These are phyloP conservation scores for Angomonas desouzai DNA, from an alignment of 208 protist genomes.

Conservation along the genomic window DNA sequence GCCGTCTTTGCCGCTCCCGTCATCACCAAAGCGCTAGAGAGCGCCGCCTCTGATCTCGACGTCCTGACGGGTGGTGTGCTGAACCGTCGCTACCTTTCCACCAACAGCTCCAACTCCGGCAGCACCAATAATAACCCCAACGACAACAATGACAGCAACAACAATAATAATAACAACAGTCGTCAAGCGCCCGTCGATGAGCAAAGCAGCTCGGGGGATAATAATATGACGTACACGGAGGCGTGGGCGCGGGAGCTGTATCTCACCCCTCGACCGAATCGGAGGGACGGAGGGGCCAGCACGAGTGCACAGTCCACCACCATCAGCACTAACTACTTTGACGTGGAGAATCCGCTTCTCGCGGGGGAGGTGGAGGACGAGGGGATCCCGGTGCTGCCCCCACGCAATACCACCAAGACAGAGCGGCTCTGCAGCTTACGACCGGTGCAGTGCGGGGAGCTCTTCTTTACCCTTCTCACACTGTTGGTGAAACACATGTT, in stretches of 20 bases:
- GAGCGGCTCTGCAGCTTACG: constrained; percentile 19
- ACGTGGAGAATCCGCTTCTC: constrained; percentile 1
- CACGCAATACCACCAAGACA: neutral
- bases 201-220: neutral
- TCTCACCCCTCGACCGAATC: neutral
- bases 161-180: constrained; percentile 5
- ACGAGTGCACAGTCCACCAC: neutral
- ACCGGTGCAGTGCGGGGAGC: constrained; percentile 36
- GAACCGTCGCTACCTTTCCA: neutral
- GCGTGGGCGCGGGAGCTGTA: neutral
- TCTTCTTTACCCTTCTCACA: constrained; percentile 33
- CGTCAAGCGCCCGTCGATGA: neutral
- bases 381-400: neutral
- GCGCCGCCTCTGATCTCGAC: constrained; percentile 29
- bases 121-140: neutral
- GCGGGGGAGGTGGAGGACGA: neutral
- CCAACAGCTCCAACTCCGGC: neutral
- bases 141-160: neutral
- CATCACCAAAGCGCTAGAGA: constrained; percentile 28
- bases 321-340: neutral
- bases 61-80: constrained; percentile 31
- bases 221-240: neutral
- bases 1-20: constrained; percentile 25
- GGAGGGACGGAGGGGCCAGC: neutral
- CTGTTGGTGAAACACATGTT: constrained; percentile 39